These are phyloP conservation scores for Platanus orientalis DNA, from an alignment of 164 flowering plant species.

Conservation along the genomic window DNA sequence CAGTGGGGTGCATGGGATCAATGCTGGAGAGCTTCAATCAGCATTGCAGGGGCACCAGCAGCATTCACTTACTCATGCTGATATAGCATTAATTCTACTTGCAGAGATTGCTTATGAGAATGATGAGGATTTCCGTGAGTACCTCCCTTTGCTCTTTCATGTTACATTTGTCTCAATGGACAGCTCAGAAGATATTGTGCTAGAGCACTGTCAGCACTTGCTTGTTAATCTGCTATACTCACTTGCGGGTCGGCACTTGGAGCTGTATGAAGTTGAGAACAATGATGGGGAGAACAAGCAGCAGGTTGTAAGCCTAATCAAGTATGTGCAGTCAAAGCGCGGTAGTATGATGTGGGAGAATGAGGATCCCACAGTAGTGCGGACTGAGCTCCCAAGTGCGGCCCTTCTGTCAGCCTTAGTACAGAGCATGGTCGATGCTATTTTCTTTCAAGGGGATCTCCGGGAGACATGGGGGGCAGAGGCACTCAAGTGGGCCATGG, in stretches of 20 bases:
- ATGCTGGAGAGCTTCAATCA: constrained; percentile 93
- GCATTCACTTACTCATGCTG: constrained; percentile 91
- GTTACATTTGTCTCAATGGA: constrained; percentile 99
- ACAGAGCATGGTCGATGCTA: constrained; percentile 99
- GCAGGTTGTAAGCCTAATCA: constrained; percentile 95
- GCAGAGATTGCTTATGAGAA: constrained; percentile 99
- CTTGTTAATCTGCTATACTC: constrained; percentile 94
- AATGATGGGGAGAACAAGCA: constrained; percentile 96
- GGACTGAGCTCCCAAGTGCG: constrained; percentile 91
- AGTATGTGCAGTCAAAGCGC: constrained; percentile 96
- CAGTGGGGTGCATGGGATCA: constrained; percentile 59
- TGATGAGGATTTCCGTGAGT: constrained; percentile 95
- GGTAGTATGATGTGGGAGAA: constrained; percentile 99
- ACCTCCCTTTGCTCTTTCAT: constrained; percentile 91
- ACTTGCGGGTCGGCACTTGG: constrained; percentile 93
- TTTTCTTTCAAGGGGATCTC: constrained; percentile 97
- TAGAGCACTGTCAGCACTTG: constrained; percentile 96
- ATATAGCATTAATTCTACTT: constrained; percentile 89
- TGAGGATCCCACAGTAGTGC: constrained; percentile 82
- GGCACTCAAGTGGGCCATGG: constrained; percentile 99
- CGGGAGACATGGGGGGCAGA: constrained; percentile 98
- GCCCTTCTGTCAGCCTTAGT: constrained; percentile 96
- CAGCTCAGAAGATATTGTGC: constrained; percentile 95
- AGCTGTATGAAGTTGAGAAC: constrained; percentile 90
- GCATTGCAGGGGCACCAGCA: constrained; percentile 97